Base-by-base conservation (phyloP, 163 green algal genomes). In the Trebouxiophyceae sp. region DNA sequence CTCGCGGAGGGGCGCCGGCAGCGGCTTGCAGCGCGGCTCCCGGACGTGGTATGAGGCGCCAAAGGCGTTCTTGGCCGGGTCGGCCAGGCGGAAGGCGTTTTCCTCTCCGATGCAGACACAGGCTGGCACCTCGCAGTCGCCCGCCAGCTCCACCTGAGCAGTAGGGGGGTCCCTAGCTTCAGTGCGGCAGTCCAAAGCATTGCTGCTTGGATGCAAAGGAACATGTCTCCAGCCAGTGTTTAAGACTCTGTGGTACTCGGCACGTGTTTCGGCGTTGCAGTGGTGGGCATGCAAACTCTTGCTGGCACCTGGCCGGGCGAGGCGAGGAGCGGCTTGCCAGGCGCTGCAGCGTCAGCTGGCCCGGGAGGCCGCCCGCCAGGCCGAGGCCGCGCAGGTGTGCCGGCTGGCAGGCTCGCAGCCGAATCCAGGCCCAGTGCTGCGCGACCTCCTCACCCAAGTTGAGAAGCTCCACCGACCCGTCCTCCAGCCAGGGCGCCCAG, bases 31-130 rank as follows among this genome's bases (percentile, higher is more conserved):
- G 23, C 81, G 55, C 0, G 74, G 77, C 74, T 86, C 79, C 4
- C 79, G 54, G 6, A 86, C 68, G 50, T 86, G 75, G 54, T 84
- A 86, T 47, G 39, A 70, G 28, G 66, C 54, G 34, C 66, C 70
- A 45, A 65, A 75, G 3, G 70, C 32, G 54, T 84, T 84, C 28
- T 80, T 80, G 4, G 22, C 31, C 4, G 29, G n/a, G 4, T 78
- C 71, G 24, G 24, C 68, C 32, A 74, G 57, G 2, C 77, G 47
- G 68, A 83, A 83, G 20, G 65, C 55, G 59, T 78, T 67, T n/a
- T 60, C 45, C 0, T 32, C 27, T 2, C 63, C 33, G 22, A 62
- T 76, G 59, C 76, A 81, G 29, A 81, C 39, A n/a, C 12, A n/a
- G 39, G 39, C 39, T 16, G 12, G 8, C 39, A 50, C 39, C 16